Evolutionary conservation across 768 basidiomycete genomes (phyloP).

Genomic region (Mycena kentingensis): DNA sequence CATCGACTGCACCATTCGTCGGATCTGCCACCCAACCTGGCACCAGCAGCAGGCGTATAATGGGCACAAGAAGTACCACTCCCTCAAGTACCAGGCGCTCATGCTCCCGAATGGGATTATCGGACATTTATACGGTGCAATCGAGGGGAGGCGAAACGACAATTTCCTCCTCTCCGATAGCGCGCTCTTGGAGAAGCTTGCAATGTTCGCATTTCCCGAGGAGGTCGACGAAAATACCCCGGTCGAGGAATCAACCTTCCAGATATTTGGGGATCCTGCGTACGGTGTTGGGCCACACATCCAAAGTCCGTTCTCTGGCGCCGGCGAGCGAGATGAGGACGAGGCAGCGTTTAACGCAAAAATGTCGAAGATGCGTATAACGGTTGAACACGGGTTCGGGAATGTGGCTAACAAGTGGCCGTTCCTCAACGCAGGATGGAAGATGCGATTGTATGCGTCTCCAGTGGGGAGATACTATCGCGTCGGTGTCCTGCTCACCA

Average conservation of each 20-base stretch:
- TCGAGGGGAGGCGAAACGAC: constrained; percentile 24
- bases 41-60: constrained; percentile 24
- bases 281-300: constrained; percentile 24
- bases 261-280: constrained; percentile 32
- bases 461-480: constrained; percentile 20
- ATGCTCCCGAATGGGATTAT: constrained; percentile 25
- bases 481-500: neutral
- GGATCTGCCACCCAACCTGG: constrained; percentile 19
- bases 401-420: constrained; percentile 19
- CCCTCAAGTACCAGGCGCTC: constrained; percentile 26
- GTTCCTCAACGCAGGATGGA: constrained; percentile 26
- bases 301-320: constrained; percentile 24
- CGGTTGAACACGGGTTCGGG: constrained; percentile 30
- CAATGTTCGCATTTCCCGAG: neutral
- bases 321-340: constrained; percentile 7
- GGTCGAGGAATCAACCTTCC: constrained; percentile 11
- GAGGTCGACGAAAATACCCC: constrained; percentile 4
- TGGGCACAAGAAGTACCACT: constrained; percentile 28
- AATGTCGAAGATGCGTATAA: constrained; percentile 22
- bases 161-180: constrained; percentile 15
- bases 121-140: constrained; percentile 22
- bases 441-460: constrained; percentile 13
- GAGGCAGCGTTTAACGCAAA: constrained; percentile 24
- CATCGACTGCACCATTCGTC: constrained; percentile 28
- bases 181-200: neutral